Base-by-base conservation (phyloP, 805 yeast genomes). In the Starmerella roubikii region DNA sequence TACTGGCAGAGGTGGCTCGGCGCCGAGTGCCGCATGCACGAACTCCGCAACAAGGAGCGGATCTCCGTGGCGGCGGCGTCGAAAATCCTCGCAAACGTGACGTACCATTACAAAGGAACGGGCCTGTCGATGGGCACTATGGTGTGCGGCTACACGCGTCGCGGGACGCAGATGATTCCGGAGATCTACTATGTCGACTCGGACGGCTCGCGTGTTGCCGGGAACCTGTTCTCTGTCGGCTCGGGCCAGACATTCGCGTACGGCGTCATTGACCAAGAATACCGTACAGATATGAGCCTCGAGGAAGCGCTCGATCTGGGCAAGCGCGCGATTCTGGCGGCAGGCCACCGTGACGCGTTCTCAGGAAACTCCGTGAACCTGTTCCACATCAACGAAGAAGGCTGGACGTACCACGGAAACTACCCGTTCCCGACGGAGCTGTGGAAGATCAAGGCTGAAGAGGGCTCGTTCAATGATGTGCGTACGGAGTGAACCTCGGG, bases 1-100 rank as follows among this genome's bases (percentile, higher is more conserved):
- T 91, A 69, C 63, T 91, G 98, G 98, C 97, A 91, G 65, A 83
- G 96, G 27, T 91, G 97, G 97, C 71, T 91, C 44, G 98, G 98
- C 46, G 68, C 94, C 15, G 96, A 91, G 64, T 88, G 97, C 66
- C 70, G 98, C 55, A 64, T 91, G 54, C 93, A 86, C 60, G 98
- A 91, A 61, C 70, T 91, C 54, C 74, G 94, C 57, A 91, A 88
- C 60, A 86, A 88, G 63, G 88, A 85, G 63, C 74, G 98, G 53
- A 91, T 91, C 49, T 75, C 91, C 4, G 97, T 88, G 28, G 91
- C 95, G 24, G 94, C 97, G 10, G 97, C 98, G 9, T 82, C 94
- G 23, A 91, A 91, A 65, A 86, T 91, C 47, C 69, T 91, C 54
- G 68, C 88, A 40, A 91, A 91, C 57, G 70, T 88, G 61, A 91